A percentile compares a stretch with the other conserved stretches of the same genome.
Evolutionary conservation across 2,329 filamentous ascomycete genomes (phyloP).

Genomic region (Alternaria sp.): DNA sequence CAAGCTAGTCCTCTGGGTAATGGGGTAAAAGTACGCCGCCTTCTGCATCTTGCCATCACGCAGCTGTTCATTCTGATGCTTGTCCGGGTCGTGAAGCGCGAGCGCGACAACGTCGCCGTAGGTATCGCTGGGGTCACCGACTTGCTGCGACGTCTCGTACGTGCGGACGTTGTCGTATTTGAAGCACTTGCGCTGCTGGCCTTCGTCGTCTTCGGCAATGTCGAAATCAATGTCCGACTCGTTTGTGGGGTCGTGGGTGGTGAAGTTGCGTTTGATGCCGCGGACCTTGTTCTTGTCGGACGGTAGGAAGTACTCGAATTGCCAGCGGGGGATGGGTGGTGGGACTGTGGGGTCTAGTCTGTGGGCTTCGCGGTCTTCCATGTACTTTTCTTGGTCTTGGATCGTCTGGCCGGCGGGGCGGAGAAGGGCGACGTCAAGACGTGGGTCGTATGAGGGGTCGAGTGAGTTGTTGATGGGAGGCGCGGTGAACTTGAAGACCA

Average conservation of each 20-base stretch:
- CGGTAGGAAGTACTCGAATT: constrained; percentile 69
- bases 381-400: constrained; percentile 60
- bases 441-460: constrained; percentile 62
- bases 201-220: constrained; percentile 53
- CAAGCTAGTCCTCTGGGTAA: constrained; percentile 65
- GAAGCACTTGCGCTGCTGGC: constrained; percentile 60
- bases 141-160: constrained; percentile 67
- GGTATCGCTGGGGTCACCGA: constrained; percentile 60
- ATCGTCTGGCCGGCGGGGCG: constrained; percentile 63
- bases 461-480: constrained; percentile 62
- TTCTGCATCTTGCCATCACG: constrained; percentile 53
- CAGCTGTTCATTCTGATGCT: constrained; percentile 49
- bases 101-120: constrained; percentile 66
- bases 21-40: constrained; percentile 70
- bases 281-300: constrained; percentile 57
- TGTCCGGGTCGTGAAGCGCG: constrained; percentile 64
- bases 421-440: constrained; percentile 67
- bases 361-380: constrained; percentile 54
- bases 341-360: constrained; percentile 60
- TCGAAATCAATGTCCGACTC: constrained; percentile 53
- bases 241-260: constrained; percentile 61
- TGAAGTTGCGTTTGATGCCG: constrained; percentile 65
- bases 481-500: constrained; percentile 68
- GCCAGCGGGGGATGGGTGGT: constrained; percentile 63
- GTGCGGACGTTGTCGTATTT: constrained; percentile 65